Evolutionary conservation across 805 yeast genomes (phyloP).

Genomic region (Wickerhamomyces strasburgensis): DNA sequence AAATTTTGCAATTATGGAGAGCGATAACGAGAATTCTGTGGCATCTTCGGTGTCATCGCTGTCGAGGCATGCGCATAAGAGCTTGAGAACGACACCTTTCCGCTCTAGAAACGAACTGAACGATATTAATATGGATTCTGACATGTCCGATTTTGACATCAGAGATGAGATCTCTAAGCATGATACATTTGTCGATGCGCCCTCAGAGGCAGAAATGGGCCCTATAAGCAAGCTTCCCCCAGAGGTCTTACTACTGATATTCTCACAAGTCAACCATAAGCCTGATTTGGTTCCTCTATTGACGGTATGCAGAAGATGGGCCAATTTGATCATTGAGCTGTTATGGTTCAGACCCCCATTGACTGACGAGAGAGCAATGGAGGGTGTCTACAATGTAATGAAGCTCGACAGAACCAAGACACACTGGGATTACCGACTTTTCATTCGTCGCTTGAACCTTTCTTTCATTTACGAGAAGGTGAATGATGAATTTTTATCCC

Average conservation of each 20-base stretch:
- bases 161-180: conserved; percentile 6
- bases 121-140: conserved; percentile 17
- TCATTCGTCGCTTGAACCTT: conserved; percentile 75
- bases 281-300: conserved; percentile 56
- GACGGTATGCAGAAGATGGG: conserved; percentile 78
- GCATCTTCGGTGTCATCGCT: conserved; percentile 20
- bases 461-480: conserved; percentile 67
- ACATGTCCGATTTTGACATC: conserved; percentile 9
- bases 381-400: conserved; percentile 53
- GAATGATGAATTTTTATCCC: conserved; percentile 54
- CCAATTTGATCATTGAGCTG: conserved; percentile 67
- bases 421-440: conserved; percentile 60
- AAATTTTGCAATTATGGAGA: conserved; percentile 14
- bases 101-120: not conserved
- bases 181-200: conserved; percentile 5
- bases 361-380: conserved; percentile 43
- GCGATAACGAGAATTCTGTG: conserved; percentile 20
- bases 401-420: conserved; percentile 41
- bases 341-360: conserved; percentile 86
- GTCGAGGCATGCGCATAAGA: conserved; percentile 8
- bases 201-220: conserved; percentile 9
- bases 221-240: conserved; percentile 37
- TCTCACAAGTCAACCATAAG: conserved; percentile 57
- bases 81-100: conserved; percentile 5
- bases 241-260: conserved; percentile 58